phyloP scores from a whole-genome alignment of 495 filamentous ascomycete species.

The Penicillium alfredii region DNA sequence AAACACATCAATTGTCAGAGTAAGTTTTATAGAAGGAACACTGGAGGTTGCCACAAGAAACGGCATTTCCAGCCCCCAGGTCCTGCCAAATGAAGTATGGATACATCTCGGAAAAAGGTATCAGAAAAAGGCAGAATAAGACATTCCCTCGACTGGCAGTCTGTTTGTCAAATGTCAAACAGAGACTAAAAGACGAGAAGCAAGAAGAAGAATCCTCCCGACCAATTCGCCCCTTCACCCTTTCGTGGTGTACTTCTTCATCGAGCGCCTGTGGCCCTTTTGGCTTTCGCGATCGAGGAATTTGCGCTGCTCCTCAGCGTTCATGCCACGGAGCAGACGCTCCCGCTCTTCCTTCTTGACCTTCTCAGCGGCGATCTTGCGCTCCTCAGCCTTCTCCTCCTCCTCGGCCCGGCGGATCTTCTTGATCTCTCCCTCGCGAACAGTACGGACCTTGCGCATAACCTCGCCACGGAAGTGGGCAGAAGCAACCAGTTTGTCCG shows the following conservation, averaged over 20 bases:
- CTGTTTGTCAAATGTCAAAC: too few species aligned
- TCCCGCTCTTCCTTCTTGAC: slow-evolving; percentile 92
- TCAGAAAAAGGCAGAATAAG: slow-evolving; percentile 22
- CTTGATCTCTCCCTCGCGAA: slow-evolving; percentile 75
- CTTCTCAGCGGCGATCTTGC: slow-evolving; percentile 69
- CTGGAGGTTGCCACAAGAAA: too few species aligned
- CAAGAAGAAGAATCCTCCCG: slow-evolving; percentile 15
- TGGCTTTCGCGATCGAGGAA: slow-evolving; percentile 87
- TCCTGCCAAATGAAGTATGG: slow-evolving; percentile 13
- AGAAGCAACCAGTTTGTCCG: slow-evolving; percentile 67
- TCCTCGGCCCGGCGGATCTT: slow-evolving; percentile 77
- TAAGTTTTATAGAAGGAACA: too few species aligned
- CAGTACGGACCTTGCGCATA: slow-evolving; percentile 68
- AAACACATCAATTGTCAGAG: too few species aligned
- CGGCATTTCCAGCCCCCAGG: too few species aligned
- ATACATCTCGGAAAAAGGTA: slow-evolving; percentile 23
- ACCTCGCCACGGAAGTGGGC: slow-evolving; percentile 90
- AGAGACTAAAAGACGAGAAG: slow-evolving; percentile 3
- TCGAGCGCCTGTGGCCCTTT: slow-evolving; percentile 65
- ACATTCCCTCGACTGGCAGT: slow-evolving; percentile 12
- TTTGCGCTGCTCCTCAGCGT: slow-evolving; percentile 91
- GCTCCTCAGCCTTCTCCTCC: slow-evolving; percentile 92
- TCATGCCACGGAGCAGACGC: slow-evolving; percentile 69
- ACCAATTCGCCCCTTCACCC: slow-evolving; percentile 17
- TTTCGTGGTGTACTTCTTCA: slow-evolving; percentile 61